Percentiles rank a stretch among this genome's conserved stretches.
Evolutionary conservation across 495 filamentous ascomycete species (phyloP).

Genomic region (Penicillium cosmopolitanum): DNA sequence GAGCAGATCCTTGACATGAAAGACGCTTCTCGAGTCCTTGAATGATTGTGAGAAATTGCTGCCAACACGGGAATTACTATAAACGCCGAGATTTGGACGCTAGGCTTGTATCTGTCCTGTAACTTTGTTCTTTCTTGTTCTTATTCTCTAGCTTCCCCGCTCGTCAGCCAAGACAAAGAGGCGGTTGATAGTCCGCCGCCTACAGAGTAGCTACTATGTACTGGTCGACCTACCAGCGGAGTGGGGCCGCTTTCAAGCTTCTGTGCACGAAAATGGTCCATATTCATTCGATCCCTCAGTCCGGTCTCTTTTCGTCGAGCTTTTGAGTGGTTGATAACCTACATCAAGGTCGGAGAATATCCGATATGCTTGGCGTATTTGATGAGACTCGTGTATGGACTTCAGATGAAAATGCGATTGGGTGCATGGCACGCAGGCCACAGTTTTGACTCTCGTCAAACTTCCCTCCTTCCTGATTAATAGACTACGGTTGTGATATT

Average conservation of each 20-base stretch:
- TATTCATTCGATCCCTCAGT: background rate
- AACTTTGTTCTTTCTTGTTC: background rate
- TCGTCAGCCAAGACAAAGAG: conserved; percentile 5
- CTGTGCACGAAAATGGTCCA: background rate
- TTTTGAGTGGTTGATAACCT: background rate
- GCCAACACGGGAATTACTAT: too few species aligned
- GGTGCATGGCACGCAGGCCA: background rate
- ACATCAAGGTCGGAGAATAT: background rate
- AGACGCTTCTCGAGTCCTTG: too few species aligned
- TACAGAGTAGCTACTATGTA: background rate
- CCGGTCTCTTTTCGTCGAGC: background rate
- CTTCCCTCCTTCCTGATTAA: background rate
- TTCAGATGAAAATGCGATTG: background rate
- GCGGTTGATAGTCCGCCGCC: conserved; percentile 3
- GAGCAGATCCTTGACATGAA: too few species aligned
- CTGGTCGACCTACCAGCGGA: background rate
- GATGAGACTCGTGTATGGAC: background rate
- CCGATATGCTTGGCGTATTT: background rate
- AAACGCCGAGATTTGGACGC: too few species aligned
- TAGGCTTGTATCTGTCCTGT: background rate
- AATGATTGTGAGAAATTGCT: too few species aligned
- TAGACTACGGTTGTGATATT: background rate
- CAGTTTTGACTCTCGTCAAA: background rate
- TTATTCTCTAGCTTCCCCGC: background rate
- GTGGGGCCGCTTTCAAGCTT: background rate